Evolutionary conservation across 31 red algal species (phyloP).

Genomic region (Odonthalia washingtoniensis): DNA sequence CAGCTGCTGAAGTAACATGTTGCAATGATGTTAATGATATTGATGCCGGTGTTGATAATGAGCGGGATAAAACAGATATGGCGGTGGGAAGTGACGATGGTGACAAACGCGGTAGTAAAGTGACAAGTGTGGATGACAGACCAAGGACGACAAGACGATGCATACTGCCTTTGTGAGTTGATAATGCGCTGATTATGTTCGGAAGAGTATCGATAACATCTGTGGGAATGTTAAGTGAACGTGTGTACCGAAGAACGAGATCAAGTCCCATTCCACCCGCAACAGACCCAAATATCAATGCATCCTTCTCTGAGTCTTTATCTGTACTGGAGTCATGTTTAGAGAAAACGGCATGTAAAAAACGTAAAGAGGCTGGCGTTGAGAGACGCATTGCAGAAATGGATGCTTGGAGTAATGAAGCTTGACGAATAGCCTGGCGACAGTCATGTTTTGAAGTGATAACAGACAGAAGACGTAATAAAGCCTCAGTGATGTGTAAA

Average conservation of each 20-base stretch:
- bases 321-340: no score
- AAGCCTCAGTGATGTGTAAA: not conserved
- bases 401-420: not conserved
- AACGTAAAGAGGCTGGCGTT: not conserved
- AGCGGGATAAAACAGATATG: not conserved
- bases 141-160: not conserved
- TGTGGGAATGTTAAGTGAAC: not conserved
- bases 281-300: not conserved
- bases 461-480: not conserved
- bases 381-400: not conserved
- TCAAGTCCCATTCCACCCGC: not conserved
- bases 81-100: not conserved
- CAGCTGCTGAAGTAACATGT: not conserved
- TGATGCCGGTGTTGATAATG: not conserved
- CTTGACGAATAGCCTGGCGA: not conserved
- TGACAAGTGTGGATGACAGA: not conserved
- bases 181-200: not conserved
- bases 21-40: not conserved
- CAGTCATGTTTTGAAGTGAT: not conserved
- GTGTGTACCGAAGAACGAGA: not conserved
- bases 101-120: not conserved
- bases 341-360: not conserved
- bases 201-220: not conserved
- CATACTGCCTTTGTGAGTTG: not conserved
- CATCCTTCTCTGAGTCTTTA: not conserved